Conservation (phyloP, 2,329 filamentous ascomycete genomes). For the Xylariaceae sp. region DNA sequence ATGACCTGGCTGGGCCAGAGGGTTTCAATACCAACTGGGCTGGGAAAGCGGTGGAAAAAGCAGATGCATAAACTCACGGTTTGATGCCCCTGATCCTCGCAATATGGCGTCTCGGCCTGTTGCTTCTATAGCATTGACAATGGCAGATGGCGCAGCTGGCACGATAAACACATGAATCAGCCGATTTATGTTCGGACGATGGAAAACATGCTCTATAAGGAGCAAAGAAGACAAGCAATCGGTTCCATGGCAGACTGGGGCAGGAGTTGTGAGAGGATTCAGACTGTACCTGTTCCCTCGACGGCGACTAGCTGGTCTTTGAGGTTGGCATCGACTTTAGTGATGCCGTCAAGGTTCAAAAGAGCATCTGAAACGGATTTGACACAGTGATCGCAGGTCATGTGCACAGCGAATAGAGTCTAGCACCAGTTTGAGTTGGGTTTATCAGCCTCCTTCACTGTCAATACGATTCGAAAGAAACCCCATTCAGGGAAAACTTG, state of each 20-base stretch:
- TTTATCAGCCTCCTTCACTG: slow-evolving; percentile 24
- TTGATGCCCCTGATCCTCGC: slow-evolving; percentile 79
- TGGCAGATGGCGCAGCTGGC: slow-evolving; percentile 77
- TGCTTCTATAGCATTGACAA: slow-evolving; percentile 82
- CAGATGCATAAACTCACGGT: slow-evolving; percentile 60
- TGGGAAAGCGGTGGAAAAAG: not conserved
- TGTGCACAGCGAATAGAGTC: slow-evolving; percentile 92
- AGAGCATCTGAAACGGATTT: slow-evolving; percentile 80
- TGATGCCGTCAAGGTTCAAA: slow-evolving; percentile 74
- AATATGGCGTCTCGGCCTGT: slow-evolving; percentile 94
- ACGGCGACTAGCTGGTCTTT: slow-evolving; percentile 80
- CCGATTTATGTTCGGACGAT: slow-evolving; percentile 14
- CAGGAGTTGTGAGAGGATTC: not conserved
- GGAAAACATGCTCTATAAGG: not conserved
- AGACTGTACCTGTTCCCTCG: slow-evolving; percentile 69
- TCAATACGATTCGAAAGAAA: not conserved
- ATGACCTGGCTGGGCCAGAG: too few species aligned
- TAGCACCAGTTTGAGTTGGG: slow-evolving; percentile 39
- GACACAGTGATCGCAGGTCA: slow-evolving; percentile 87
- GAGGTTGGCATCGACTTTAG: slow-evolving; percentile 78
- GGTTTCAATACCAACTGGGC: too few species aligned
- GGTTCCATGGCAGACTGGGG: too few species aligned
- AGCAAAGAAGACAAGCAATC: not conserved
- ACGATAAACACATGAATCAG: slow-evolving; percentile 14
- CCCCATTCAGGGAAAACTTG: not conserved